phyloP scores from a whole-genome alignment of 2,329 filamentous ascomycete species.

The Thielaviopsis populi region DNA sequence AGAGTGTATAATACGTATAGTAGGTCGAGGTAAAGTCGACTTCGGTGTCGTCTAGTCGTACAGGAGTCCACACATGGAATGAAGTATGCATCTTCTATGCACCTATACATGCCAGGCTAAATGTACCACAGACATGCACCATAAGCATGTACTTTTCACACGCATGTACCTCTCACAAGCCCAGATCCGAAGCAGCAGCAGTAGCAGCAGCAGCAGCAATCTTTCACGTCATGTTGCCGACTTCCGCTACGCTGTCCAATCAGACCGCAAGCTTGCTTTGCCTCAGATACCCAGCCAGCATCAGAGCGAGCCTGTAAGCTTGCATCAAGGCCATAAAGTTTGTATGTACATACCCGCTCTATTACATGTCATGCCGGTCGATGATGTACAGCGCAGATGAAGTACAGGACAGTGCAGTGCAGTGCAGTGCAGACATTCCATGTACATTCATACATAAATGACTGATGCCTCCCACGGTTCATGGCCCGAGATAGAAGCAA shows the following conservation, averaged over 20 bases:
- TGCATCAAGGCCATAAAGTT: neutral
- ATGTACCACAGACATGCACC: too few relatives aligned
- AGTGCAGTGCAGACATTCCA: neutral
- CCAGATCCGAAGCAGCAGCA: neutral
- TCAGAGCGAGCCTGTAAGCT: too few relatives aligned
- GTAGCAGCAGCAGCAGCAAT: neutral
- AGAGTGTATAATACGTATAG: neutral
- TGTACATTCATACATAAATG: neutral
- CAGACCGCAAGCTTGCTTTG: neutral
- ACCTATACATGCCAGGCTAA: neutral
- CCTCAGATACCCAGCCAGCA: too few relatives aligned
- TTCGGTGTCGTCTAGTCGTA: neutral
- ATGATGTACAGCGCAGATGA: neutral
- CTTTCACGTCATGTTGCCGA: neutral
- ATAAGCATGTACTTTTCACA: too few relatives aligned
- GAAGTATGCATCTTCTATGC: neutral
- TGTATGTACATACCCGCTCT: neutral
- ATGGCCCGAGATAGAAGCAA: neutral
- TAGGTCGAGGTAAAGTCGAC: neutral
- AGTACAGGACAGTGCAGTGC: neutral
- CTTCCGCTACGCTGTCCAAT: neutral
- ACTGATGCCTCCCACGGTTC: neutral
- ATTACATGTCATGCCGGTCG: neutral
- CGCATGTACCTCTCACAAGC: neutral
- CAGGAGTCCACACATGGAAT: neutral